A percentile compares a stretch with the other conserved stretches of the same genome.
These are phyloP conservation scores for Crotalaria pallida DNA, from an alignment of 306 rosid species.

Conservation along the genomic window DNA sequence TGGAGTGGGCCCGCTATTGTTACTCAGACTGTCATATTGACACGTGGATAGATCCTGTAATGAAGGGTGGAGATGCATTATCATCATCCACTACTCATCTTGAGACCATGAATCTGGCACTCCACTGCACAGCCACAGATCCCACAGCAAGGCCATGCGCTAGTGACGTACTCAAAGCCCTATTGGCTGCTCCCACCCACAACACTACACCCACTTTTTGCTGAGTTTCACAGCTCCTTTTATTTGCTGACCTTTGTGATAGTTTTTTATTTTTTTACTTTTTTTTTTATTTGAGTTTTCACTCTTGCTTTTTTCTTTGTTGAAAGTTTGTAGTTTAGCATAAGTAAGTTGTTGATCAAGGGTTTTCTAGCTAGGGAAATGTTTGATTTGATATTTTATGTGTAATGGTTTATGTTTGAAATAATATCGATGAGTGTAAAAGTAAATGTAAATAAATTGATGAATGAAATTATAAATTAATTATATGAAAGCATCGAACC, in stretches of 20 bases:
- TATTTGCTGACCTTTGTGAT: neutral
- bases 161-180: conserved; percentile 41
- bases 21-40: conserved; percentile 70
- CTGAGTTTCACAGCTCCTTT: conserved; percentile 34
- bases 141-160: conserved; percentile 84
- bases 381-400: conserved; percentile 39
- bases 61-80: conserved; percentile 47
- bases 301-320: neutral
- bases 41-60: conserved; percentile 58
- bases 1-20: conserved; percentile 87
- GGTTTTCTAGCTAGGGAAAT: conserved; percentile 35
- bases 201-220: conserved; percentile 18
- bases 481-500: conserved; percentile 12
- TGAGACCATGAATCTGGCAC: conserved; percentile 68
- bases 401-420: conserved; percentile 34
- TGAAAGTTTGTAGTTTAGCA: conserved; percentile 25
- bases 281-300: neutral
- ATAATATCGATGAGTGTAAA: conserved; percentile 48
- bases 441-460: conserved; percentile 50
- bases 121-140: conserved; percentile 68
- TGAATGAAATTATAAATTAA: conserved; percentile 31
- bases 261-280: neutral
- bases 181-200: conserved; percentile 29
- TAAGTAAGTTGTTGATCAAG: conserved; percentile 37
- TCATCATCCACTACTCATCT: conserved; percentile 24